Evolutionary conservation across 2,329 filamentous ascomycete species (phyloP), one percentile per base, ranked within the genome.

Genomic region (Epichloe gansuensis): DNA sequence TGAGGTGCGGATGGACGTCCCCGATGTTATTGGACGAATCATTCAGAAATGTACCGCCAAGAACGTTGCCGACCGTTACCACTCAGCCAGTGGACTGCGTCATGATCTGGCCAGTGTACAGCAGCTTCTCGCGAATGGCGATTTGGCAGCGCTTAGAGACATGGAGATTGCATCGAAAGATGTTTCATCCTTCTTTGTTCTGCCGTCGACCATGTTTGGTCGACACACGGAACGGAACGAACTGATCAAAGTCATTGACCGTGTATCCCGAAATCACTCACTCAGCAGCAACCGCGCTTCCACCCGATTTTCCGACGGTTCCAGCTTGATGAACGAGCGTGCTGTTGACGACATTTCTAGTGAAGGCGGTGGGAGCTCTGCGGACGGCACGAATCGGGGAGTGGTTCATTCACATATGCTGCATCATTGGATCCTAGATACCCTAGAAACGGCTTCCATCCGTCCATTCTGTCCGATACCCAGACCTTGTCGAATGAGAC

Each of bases 31-130:
- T 43, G 86, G 86, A 1, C 78, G 80, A 35, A 86, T 96, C 44
- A 88, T 97, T 42, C 86, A 91, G 64, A 94, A 90, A 65, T 95
- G 94, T 78, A 95, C 90, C 0, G 83, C 89, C 55, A 95, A 94
- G 67, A 86, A 84, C 55, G 87, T 95, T 47, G 80, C 82, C 53
- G 91, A 96, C 54, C 82, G 91, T 13, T 97, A 96, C 65, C 86
- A 95, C 61, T 95, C 89, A 5, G 86, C 87, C 1, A 90, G 88
- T 54, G 91, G 91, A 2, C 76, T 96, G 54, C 89, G 89, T 58
- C 77, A 88, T 62, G 91, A 97, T 64, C 70, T 97, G 48, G 68
- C 82, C 50, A 77, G 83, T 60, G 82, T 95, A 5, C 83, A 88
- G 57, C 78, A 84, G 57, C 76, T 91, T 39, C 72, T 96, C 6